Percentiles rank a stretch among this genome's conserved stretches.
These are phyloP conservation scores for Apophysomyces sp. DNA, from an alignment of 371 early-diverging fungal species.

Conservation along the genomic window DNA sequence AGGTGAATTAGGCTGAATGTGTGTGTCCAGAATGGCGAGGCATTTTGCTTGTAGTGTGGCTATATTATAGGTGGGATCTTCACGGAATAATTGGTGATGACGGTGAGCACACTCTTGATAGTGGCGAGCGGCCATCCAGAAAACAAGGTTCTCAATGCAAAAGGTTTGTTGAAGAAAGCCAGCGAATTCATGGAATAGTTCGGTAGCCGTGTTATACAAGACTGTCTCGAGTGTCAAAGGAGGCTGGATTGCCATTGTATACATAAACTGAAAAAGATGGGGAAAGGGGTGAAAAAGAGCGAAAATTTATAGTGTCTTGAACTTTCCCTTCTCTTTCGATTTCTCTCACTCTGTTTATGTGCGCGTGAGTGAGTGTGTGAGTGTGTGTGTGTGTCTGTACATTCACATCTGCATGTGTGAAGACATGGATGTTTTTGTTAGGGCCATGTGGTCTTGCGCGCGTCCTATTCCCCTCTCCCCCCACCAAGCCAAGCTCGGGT, in stretches of 20 bases:
- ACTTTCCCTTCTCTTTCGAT: neutral
- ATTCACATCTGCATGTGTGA: neutral
- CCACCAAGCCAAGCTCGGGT: neutral
- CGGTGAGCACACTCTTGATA: slow-evolving; percentile 13
- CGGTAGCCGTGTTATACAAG: slow-evolving; percentile 24
- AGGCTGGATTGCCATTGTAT: neutral
- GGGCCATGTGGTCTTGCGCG: neutral
- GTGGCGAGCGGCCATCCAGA: slow-evolving; percentile 43
- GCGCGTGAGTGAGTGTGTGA: too few species aligned
- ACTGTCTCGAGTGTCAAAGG: slow-evolving; percentile 31
- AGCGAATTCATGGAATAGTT: slow-evolving; percentile 36
- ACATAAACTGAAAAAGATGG: neutral
- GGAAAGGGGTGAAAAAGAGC: neutral
- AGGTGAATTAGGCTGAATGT: slow-evolving; percentile 43
- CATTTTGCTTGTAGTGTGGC: slow-evolving; percentile 9
- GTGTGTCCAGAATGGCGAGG: slow-evolving; percentile 24
- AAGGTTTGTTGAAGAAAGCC: slow-evolving; percentile 35
- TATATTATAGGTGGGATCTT: too few species aligned
- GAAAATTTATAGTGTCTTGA: neutral
- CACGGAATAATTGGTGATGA: slow-evolving; percentile 2
- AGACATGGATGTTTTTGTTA: neutral
- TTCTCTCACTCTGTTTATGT: too few species aligned
- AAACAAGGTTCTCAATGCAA: slow-evolving; percentile 43
- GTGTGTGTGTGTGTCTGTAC: neutral
- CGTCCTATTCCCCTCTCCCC: neutral